phyloP scores from a whole-genome alignment of 768 basidiomycete species.

The Polyporus arcularius region DNA sequence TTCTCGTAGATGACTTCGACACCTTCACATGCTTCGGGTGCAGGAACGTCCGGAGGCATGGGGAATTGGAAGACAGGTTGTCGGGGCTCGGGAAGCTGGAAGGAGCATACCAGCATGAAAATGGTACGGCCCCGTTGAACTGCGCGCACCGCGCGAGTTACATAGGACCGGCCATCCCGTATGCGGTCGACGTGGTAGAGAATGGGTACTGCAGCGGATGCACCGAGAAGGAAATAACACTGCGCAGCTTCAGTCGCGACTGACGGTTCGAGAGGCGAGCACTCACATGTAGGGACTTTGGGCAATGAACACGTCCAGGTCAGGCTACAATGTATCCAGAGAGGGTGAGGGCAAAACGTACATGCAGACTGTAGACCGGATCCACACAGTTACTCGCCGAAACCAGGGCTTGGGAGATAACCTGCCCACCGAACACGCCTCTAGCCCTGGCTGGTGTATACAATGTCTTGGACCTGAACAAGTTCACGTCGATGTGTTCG shows the following conservation, averaged over 20 bases:
- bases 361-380: conserved; percentile 67
- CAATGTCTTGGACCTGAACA: conserved; percentile 77
- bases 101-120: conserved; percentile 76
- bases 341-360: conserved; percentile 40
- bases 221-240: conserved; percentile 83
- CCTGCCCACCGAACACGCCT: conserved; percentile 87
- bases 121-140: conserved; percentile 51
- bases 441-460: conserved; percentile 61
- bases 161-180: conserved; percentile 74
- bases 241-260: conserved; percentile 28
- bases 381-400: conserved; percentile 77
- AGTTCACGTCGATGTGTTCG: conserved; percentile 72
- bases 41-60: conserved; percentile 56
- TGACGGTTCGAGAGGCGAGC: background rate
- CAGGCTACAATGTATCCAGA: background rate
- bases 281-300: conserved; percentile 53
- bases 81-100: conserved; percentile 77
- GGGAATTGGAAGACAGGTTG: conserved; percentile 70
- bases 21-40: conserved; percentile 63
- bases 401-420: conserved; percentile 85
- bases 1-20: conserved; percentile 47
- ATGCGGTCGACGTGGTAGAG: conserved; percentile 77
- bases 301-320: background rate
- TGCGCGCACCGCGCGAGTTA: conserved; percentile 53
- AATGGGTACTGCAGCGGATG: conserved; percentile 71